phyloP scores from a whole-genome alignment of 1,139 yeast genomes.

The Taphrina betulina region DNA sequence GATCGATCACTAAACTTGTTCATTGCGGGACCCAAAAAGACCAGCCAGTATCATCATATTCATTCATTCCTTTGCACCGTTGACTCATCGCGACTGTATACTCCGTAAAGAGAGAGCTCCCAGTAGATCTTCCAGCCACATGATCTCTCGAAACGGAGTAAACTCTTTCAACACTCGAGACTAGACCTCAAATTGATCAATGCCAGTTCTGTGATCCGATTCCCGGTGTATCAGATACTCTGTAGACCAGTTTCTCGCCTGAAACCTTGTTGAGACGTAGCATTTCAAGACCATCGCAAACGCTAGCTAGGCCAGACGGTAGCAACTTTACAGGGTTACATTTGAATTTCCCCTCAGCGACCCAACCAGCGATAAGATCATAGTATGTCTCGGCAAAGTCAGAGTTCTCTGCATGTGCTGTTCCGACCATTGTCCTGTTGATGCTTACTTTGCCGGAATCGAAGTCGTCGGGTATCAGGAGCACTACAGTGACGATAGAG shows the following conservation, averaged over 20 bases:
- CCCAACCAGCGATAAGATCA: not conserved
- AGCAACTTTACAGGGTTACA: constrained; percentile 2
- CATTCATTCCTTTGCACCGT: too few relatives aligned
- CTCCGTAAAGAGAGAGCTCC: too few relatives aligned
- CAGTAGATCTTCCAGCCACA: too few relatives aligned
- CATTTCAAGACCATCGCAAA: not conserved
- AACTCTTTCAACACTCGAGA: too few relatives aligned
- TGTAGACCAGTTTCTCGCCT: constrained; percentile 4
- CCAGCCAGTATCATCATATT: too few relatives aligned
- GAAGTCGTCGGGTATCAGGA: not conserved
- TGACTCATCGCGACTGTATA: too few relatives aligned
- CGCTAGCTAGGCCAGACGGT: not conserved
- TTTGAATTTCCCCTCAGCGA: not conserved
- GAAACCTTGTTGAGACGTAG: not conserved
- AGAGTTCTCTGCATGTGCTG: constrained; percentile 1
- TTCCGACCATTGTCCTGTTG: not conserved
- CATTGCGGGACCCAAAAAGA: too few relatives aligned
- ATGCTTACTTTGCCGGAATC: not conserved
- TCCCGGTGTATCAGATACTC: constrained; percentile 1
- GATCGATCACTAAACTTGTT: too few relatives aligned
- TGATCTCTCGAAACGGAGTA: too few relatives aligned
- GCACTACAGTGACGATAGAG: not conserved
- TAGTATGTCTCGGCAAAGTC: constrained; percentile 1
- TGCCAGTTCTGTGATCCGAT: not conserved
- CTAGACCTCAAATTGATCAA: too few relatives aligned